Evolutionary conservation across 495 filamentous ascomycete genomes (phyloP).

Genomic region (Entonaema liquescens): DNA sequence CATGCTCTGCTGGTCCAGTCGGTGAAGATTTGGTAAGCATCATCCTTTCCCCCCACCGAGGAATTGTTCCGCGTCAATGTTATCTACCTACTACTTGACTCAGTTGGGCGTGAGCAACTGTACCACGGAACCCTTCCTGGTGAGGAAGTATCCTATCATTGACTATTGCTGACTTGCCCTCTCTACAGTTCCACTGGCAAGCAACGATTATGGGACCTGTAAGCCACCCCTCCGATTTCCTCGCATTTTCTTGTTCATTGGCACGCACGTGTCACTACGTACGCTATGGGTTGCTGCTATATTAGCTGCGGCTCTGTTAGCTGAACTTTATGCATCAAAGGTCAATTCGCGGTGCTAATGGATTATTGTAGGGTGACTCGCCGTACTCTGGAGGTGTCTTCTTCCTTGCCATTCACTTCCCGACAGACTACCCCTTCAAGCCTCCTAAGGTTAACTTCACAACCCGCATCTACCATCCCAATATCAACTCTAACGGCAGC

Average conservation of each 20-base stretch:
- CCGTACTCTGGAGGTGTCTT: conserved; percentile 98
- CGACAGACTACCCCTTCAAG: conserved; percentile 99
- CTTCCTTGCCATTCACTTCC: conserved; percentile 98
- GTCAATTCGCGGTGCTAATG: conserved; percentile 43
- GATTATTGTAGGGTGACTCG: conserved; percentile 74
- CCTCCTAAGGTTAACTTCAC: conserved; percentile 99
- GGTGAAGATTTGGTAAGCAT: conserved; percentile 95
- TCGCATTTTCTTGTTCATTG: neutral
- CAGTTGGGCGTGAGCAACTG: conserved; percentile 10
- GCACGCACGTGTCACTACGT: neutral
- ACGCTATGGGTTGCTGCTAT: neutral
- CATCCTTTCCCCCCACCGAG: conserved; percentile 24
- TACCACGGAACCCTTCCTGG: neutral
- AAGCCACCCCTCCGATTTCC: conserved; percentile 56
- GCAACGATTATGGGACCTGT: conserved; percentile 99
- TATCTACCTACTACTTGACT: conserved; percentile 18
- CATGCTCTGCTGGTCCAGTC: conserved; percentile 95
- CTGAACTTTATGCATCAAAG: neutral
- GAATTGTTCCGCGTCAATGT: conserved; percentile 31
- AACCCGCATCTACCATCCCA: conserved; percentile 98
- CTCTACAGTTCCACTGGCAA: conserved; percentile 96
- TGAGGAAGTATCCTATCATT: conserved; percentile 9
- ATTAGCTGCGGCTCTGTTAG: no score
- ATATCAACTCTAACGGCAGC: conserved; percentile 99
- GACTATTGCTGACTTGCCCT: conserved; percentile 46